Percentiles rank a stretch among this genome's conserved stretches.
Conservation (phyloP, 1,284 basidiomycete genomes). For the Apiotrichum gamsii region DNA sequence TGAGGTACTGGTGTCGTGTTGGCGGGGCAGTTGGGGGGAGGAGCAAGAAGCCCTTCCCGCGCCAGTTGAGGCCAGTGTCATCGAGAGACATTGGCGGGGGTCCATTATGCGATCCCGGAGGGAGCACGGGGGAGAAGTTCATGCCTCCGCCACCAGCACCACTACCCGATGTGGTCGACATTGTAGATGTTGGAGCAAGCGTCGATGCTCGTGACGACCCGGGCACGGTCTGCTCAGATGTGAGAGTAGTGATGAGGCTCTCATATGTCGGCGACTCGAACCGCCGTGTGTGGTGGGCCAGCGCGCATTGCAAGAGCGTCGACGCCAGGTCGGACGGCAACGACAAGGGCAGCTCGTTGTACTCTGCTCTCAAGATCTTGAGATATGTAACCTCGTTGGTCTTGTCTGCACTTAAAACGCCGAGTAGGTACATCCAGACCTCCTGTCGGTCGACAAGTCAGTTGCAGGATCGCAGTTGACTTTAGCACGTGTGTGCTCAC, state of each 20-base stretch:
- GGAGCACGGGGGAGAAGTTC: neutral
- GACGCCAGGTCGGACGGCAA: conserved; percentile 32
- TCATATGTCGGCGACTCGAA: conserved; percentile 45
- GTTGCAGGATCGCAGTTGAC: neutral
- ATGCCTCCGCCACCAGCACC: neutral
- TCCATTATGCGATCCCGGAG: neutral
- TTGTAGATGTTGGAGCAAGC: no score
- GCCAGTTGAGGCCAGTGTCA: conserved; percentile 6
- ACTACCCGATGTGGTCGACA: neutral
- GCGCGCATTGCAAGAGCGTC: conserved; percentile 31
- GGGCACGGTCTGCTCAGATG: conserved; percentile 23
- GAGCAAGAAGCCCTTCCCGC: conserved; percentile 23
- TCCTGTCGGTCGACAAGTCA: no score
- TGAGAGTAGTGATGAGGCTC: conserved; percentile 38
- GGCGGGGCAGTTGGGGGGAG: conserved; percentile 35
- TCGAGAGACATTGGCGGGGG: conserved; percentile 13
- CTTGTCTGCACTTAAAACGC: conserved; percentile 40
- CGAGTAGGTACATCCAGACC: conserved; percentile 48
- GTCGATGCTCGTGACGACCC: no score
- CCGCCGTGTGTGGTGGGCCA: conserved; percentile 40
- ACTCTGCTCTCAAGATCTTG: conserved; percentile 28
- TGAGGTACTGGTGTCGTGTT: conserved; percentile 30
- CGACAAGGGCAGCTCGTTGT: conserved; percentile 25
- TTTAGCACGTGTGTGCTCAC: conserved; percentile 18
- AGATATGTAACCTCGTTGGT: conserved; percentile 41